A percentile compares a stretch with the other conserved stretches of the same genome.
Conservation (phyloP, 441 rosid genomes). For the Hura crepitans region DNA sequence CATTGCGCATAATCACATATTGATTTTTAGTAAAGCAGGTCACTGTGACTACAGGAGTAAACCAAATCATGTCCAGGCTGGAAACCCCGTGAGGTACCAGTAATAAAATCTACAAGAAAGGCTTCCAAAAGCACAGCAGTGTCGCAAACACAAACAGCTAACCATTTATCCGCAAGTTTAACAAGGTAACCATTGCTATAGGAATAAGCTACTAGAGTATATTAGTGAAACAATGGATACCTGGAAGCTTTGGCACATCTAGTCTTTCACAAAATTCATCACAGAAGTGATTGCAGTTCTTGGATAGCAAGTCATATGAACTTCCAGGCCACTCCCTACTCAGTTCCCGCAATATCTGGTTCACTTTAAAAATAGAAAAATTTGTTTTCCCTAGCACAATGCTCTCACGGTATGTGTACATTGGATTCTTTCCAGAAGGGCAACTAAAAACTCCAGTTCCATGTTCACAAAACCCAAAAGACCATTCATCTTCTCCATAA, state of each 20-base stretch:
- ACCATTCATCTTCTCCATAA: conserved; percentile 95
- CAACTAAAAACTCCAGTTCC: conserved; percentile 94
- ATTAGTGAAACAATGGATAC: conserved; percentile 33
- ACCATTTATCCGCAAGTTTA: neutral
- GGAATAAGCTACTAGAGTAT: neutral
- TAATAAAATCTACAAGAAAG: neutral
- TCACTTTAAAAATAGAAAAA: conserved; percentile 59
- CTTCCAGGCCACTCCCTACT: conserved; percentile 91
- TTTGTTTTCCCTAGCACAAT: conserved; percentile 70
- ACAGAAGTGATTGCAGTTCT: conserved; percentile 96
- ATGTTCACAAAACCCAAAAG: conserved; percentile 90
- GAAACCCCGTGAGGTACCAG: conserved; percentile 1
- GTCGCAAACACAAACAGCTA: neutral
- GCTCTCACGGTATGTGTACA: conserved; percentile 86
- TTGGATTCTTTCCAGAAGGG: conserved; percentile 81
- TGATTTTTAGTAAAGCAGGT: neutral
- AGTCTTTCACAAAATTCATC: conserved; percentile 80
- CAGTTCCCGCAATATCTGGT: conserved; percentile 77
- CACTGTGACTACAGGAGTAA: neutral
- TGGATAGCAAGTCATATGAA: conserved; percentile 72
- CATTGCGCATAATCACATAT: too few species aligned
- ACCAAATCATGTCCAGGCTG: neutral
- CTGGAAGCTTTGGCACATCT: conserved; percentile 92
- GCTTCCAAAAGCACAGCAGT: too few species aligned
- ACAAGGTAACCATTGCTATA: conserved; percentile 2